Evolutionary conservation across 2,329 filamentous ascomycete genomes (phyloP), one percentile per base, ranked within the genome.

Genomic region (Madurella fahalii): DNA sequence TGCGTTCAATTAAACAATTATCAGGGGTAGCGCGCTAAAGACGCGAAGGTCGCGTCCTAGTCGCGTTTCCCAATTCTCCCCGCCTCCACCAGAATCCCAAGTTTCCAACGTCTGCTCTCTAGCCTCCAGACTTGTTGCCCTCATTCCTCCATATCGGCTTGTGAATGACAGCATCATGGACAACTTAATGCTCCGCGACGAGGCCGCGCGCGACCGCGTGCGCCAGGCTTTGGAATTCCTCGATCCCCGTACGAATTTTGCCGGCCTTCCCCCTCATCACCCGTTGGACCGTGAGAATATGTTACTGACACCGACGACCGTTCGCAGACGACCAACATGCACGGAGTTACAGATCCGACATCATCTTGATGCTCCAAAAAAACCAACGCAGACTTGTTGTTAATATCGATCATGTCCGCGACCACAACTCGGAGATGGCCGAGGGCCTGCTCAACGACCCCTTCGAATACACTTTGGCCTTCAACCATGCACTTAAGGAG

Each of bases 141-240:
- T 41, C 47, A 15, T 50, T 54, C 43, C 37, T 31, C 25, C 13
- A 44, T 34, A 25, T 40, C n/a, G 32, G 34, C n/a, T 46, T 30
- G 37, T 37, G 25, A 53, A 52, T 40, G 30, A 53, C 53, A 56
- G 54, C 70, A 73, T 57, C 60, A 91, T 94, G 88, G 87, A 91
- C 64, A 81, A 78, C 57, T 76, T 83, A 63, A 84, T 87, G 75
- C 82, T 95, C 65, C 84, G 87, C 72, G 92, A 96, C 79, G 89
- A 94, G 72, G 90, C 87, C 62, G 85, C 87, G 65, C 82, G 84
- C 64, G 86, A 95, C 75, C 89, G 91, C 66, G 84, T 96, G 70
- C 87, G 90, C 65, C 84, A 87, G 61, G 91, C 90, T n/a, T 82
- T 87, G 65, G 92, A 96, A 71, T 96, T 97, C 68, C 83, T 97